These are phyloP conservation scores for Trichoderma breve DNA, from an alignment of 2,329 filamentous ascomycete species.

Conservation along the genomic window DNA sequence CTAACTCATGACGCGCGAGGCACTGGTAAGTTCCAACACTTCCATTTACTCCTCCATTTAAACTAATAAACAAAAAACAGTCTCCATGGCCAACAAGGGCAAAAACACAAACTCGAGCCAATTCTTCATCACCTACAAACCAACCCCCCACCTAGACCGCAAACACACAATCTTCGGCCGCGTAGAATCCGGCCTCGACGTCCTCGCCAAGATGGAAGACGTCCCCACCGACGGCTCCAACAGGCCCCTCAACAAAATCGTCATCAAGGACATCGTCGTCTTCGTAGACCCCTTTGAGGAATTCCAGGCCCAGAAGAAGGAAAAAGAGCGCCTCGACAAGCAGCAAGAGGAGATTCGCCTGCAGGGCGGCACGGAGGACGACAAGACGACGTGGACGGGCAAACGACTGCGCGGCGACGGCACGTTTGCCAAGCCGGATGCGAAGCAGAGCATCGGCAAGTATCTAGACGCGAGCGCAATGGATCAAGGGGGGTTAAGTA, in stretches of 20 bases:
- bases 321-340: constrained; percentile 58
- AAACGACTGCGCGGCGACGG: constrained; percentile 76
- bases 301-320: constrained; percentile 72
- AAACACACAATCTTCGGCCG: constrained; percentile 97
- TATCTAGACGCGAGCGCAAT: constrained; percentile 67
- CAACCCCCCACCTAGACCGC: constrained; percentile 79
- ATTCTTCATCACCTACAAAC: constrained; percentile 89
- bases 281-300: constrained; percentile 96
- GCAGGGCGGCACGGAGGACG: constrained; percentile 76
- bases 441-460: constrained; percentile 63
- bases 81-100: constrained; percentile 96
- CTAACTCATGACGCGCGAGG: constrained; percentile 79
- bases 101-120: constrained; percentile 97
- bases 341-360: constrained; percentile 60
- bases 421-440: constrained; percentile 47
- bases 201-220: constrained; percentile 73
- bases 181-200: constrained; percentile 72
- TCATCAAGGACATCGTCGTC: constrained; percentile 78
- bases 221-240: constrained; percentile 73
- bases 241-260: constrained; percentile 72
- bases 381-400: constrained; percentile 92
- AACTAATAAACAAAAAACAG: constrained; percentile 23
- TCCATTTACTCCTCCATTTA: background rate
- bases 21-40: constrained; percentile 41
- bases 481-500: constrained; percentile 44